Percentiles rank a stretch among this genome's conserved stretches.
Conservation (phyloP, 768 basidiomycete species). For the Suillus americanus region DNA sequence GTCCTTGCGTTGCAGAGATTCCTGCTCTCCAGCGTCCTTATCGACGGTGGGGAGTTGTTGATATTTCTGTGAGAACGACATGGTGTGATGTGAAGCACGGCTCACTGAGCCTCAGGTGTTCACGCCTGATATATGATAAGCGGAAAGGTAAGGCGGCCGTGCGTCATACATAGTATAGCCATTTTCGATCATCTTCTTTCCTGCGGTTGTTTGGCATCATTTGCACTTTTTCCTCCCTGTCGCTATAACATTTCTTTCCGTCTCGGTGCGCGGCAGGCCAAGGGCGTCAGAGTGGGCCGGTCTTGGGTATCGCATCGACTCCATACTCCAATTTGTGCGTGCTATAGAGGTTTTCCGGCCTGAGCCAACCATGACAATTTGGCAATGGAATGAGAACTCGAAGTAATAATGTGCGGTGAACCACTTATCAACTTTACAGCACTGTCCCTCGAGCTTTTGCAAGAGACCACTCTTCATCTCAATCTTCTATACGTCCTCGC, state of each 20-base stretch:
- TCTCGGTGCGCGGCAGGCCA: too few relatives aligned
- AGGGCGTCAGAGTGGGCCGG: too few relatives aligned
- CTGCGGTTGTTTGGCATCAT: not conserved
- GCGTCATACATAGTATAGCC: not conserved
- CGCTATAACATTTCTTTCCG: too few relatives aligned
- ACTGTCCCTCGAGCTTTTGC: too few relatives aligned
- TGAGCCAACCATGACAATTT: too few relatives aligned
- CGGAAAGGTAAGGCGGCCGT: not conserved
- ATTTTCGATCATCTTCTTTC: not conserved
- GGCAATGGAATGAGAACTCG: not conserved
- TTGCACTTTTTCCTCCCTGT: not conserved
- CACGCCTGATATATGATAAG: not conserved
- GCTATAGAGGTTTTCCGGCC: too few relatives aligned
- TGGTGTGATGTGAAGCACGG: conserved; percentile 2
- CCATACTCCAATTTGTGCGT: too few relatives aligned
- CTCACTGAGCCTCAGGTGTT: not conserved
- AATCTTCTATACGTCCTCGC: too few relatives aligned
- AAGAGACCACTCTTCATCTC: too few relatives aligned
- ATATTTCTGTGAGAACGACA: conserved; percentile 26
- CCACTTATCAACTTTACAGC: too few relatives aligned
- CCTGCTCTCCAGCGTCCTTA: conserved; percentile 10
- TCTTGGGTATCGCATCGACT: too few relatives aligned
- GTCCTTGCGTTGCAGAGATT: not conserved
- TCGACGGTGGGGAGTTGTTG: conserved; percentile 24
- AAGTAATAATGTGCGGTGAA: too few relatives aligned